These are phyloP conservation scores for Coemansia sp. DNA, from an alignment of 192 early-diverging fungal species.

Conservation along the genomic window DNA sequence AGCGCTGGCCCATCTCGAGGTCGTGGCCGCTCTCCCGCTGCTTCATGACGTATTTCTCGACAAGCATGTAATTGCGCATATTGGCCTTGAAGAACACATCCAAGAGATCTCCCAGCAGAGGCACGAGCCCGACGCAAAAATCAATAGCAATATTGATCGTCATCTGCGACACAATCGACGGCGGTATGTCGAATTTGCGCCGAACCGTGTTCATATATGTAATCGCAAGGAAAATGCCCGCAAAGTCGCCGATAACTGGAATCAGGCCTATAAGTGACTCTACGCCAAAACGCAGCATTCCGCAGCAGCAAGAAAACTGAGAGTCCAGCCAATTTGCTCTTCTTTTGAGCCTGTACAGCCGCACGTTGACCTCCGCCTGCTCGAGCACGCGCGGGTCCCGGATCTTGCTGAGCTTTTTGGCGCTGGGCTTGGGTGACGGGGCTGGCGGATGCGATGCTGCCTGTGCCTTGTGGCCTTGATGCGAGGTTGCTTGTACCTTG, in stretches of 20 bases:
- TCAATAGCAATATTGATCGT: conserved; percentile 44
- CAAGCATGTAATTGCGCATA: conserved; percentile 41
- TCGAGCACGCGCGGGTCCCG: conserved; percentile 29
- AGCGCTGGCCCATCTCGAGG: conserved; percentile 15
- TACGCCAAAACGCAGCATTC: conserved; percentile 35
- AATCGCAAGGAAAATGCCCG: conserved; percentile 30
- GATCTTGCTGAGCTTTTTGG: conserved; percentile 8
- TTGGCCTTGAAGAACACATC: conserved; percentile 51
- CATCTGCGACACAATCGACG: conserved; percentile 39
- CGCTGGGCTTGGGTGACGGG: not conserved
- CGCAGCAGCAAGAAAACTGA: conserved; percentile 37
- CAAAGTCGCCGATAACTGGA: conserved; percentile 48
- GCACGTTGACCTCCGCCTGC: conserved; percentile 20
- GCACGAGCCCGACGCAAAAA: conserved; percentile 43
- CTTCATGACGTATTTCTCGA: conserved; percentile 28
- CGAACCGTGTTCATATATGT: conserved; percentile 30
- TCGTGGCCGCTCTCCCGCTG: conserved; percentile 9
- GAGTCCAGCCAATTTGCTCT: conserved; percentile 34
- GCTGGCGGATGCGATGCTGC: not conserved
- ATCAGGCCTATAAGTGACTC: conserved; percentile 46
- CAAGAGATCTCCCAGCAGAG: conserved; percentile 49
- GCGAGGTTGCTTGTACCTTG: no score
- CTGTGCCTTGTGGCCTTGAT: not conserved
- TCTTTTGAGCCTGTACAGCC: conserved; percentile 20
- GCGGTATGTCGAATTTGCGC: conserved; percentile 26